A percentile compares a stretch with the other conserved stretches of the same genome.
Conservation (phyloP, 192 early-diverging fungal genomes). For the Coemansia sp. region DNA sequence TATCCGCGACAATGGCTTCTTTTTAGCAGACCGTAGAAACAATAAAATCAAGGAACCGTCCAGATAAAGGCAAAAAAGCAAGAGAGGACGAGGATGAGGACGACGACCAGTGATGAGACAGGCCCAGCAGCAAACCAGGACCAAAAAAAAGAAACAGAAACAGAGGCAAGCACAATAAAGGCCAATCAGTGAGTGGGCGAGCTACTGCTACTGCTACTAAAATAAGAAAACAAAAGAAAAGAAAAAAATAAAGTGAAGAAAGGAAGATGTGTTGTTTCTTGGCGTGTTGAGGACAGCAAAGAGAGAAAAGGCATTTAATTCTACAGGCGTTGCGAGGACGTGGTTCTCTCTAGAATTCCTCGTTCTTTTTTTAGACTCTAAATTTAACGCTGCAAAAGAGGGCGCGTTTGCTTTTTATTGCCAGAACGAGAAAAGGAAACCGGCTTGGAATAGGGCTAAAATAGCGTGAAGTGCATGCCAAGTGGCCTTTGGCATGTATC, state of each 20-base stretch:
- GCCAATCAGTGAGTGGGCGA: background rate
- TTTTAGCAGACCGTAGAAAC: background rate
- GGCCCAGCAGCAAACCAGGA: too few species aligned
- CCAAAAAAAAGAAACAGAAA: background rate
- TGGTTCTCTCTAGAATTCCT: background rate
- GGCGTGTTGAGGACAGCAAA: background rate
- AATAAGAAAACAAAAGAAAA: background rate
- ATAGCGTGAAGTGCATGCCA: background rate
- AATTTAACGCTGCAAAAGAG: too few species aligned
- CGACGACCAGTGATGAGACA: too few species aligned
- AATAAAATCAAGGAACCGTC: background rate
- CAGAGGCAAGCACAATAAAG: background rate
- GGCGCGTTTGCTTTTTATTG: background rate
- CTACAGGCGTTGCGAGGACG: background rate
- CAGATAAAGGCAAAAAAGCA: background rate
- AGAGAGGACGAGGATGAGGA: too few species aligned
- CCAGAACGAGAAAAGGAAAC: too few species aligned
- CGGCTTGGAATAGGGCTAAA: background rate
- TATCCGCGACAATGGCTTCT: background rate
- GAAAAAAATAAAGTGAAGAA: background rate
- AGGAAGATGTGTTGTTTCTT: background rate
- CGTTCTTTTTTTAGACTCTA: background rate
- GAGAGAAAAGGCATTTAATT: background rate
- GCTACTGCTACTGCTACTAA: background rate
- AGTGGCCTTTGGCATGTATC: background rate